Percentiles rank a stretch among this genome's conserved stretches.
These are phyloP conservation scores for Tolypocladium ophioglossoides DNA, from an alignment of 2,329 filamentous ascomycete species.

Conservation along the genomic window DNA sequence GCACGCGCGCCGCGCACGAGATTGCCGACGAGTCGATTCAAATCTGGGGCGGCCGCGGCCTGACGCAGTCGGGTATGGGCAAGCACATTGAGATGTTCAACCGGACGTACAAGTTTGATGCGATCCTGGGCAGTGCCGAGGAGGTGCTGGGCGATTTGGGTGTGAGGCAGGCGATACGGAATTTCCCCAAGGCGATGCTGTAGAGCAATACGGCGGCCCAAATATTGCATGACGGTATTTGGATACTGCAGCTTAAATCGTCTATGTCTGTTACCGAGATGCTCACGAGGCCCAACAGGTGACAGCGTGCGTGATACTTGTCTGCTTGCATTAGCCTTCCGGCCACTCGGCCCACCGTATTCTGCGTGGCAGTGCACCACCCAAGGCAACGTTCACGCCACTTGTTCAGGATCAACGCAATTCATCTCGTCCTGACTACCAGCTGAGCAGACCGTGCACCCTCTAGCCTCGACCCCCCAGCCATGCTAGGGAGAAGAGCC, in stretches of 20 bases:
- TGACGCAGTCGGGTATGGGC: slow-evolving; percentile 79
- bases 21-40: slow-evolving; percentile 76
- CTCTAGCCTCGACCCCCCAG: slow-evolving; percentile 8
- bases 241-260: not conserved
- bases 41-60: slow-evolving; percentile 72
- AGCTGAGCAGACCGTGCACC: slow-evolving; percentile 18
- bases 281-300: not conserved
- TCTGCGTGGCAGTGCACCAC: not conserved
- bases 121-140: slow-evolving; percentile 70
- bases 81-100: slow-evolving; percentile 76
- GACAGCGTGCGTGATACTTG: not conserved
- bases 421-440: slow-evolving; percentile 28
- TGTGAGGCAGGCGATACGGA: slow-evolving; percentile 72
- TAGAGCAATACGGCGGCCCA: slow-evolving; percentile 26
- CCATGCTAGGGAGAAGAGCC: slow-evolving; percentile 1
- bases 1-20: slow-evolving; percentile 68
- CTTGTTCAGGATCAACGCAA: slow-evolving; percentile 19
- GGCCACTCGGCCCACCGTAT: not conserved
- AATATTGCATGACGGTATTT: not conserved
- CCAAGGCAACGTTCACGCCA: slow-evolving; percentile 8
- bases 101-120: slow-evolving; percentile 72
- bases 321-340: not conserved
- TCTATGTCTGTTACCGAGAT: not conserved
- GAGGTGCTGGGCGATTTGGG: slow-evolving; percentile 75
- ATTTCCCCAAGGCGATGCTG: slow-evolving; percentile 76